Base-by-base conservation (phyloP, 306 rosid genomes). In the Glycyrrhiza uralensis region DNA sequence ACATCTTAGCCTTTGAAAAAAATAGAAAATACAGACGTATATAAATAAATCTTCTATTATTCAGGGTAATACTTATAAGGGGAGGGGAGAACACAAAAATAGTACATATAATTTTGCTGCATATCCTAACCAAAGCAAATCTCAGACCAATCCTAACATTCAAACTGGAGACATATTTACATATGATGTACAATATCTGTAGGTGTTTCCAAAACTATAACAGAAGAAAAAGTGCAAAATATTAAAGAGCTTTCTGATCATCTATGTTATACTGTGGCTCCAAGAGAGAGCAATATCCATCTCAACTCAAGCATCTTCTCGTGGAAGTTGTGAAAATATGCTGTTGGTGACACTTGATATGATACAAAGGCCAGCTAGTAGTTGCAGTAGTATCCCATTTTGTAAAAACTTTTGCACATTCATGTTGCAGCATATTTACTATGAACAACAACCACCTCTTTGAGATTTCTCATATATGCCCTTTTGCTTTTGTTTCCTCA, bases 401-500 rank as follows among this genome's bases (percentile, higher is more conserved):
- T 56, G 57, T 23, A 61, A 66, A 51, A 58, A 57, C 71, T 63
- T 39, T 46, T 52, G 55, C 49, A 30, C 33, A 49, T 32, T 36
- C 66, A 57, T 47, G 56, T 54, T 38, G 71, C 26, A 33, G 44
- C 74, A 59, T 30, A 28, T 66, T 80, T 54, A 70, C 70, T 81
- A 23, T 47, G 78, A 75, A 82, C 96, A 91, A 71, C 97, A 89
- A 67, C 81, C 76, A 1, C 80, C 85, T 5, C 54, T 73, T 17
- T 55, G 83, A 57, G 78, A 49, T 69, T 49, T 64, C 61, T 47
- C 80, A 9, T 76, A 62, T 7, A 10, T 42, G 58, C 64, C 65
- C 60, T 84, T 89, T 74, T 85, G 92, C 72, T 78, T 80, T 29
- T 89, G 96, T 79, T 81, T 89, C 88, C 79, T 89, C 69, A 84